Base-by-base conservation (phyloP, 2,329 filamentous ascomycete species). In the Sporothrix humicola region DNA sequence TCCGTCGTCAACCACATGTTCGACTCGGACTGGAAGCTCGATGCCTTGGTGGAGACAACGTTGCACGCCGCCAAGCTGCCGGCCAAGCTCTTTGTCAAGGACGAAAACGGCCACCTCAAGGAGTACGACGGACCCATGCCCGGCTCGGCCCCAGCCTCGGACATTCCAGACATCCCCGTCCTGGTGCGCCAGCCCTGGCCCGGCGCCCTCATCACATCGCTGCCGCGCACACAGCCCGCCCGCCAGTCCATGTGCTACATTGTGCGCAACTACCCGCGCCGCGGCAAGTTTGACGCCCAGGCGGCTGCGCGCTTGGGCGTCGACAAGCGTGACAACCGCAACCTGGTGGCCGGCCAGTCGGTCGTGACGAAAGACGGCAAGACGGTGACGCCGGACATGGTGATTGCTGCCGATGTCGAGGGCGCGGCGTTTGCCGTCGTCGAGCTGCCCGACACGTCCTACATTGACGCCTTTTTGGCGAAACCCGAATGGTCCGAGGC, bases 311-410 rank as follows among this genome's bases (percentile, higher is more conserved):
- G 83, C 42, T 83, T 94, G 1, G 91, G 91, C 0, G 87, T 98
- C 0, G 82, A 83, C 23, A 86, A 84, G 71, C 80, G 77, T 0
- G 83, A 91, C 68, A 97, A 87, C 81, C 85, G 85, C 50, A 78
- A 81, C 13, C 85, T 99, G 59, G 85, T 91, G 0, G 80, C 79
- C 1, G 94, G 94, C 2, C 76, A 90, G 75, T 90, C 81, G 66
- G 90, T 96, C 1, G 82, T 84, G 71, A 90, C 89, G 31, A 83
- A 85, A 15, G 87, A 91, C 77, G 94, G 93, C 4, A 85, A 84
- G 7, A 87, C 87, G 0, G 88, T 99, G 44, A 96, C 91, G 0
- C 92, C 95, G 0, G 92, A 96, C 0, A 96, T 97, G 91, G 94
- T 98, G 0, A 79, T 99, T 70, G 93, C 88, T 1, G 84, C 90